These are phyloP conservation scores for Peniophora sp. DNA, from an alignment of 1,284 basidiomycete genomes.

Conservation along the genomic window DNA sequence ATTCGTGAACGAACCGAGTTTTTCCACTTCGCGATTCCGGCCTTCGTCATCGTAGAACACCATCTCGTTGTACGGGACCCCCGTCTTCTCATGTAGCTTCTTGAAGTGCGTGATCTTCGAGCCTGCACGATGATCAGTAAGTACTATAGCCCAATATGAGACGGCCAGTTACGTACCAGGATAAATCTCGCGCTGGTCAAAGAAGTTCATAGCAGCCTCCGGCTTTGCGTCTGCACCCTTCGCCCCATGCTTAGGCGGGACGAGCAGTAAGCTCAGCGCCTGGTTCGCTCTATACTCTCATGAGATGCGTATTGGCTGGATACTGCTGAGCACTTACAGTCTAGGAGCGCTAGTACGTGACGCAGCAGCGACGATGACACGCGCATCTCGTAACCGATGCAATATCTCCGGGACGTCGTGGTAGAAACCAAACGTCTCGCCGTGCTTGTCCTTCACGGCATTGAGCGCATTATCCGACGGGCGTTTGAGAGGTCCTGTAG, in stretches of 20 bases:
- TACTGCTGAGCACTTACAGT: too few species aligned
- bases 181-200: constrained; percentile 81
- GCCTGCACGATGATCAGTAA: constrained; percentile 29
- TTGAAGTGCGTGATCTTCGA: constrained; percentile 81
- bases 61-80: constrained; percentile 81
- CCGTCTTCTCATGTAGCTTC: constrained; percentile 67
- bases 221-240: constrained; percentile 30
- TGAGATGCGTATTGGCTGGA: too few species aligned
- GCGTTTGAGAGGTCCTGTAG: constrained; percentile 53
- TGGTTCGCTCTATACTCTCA: too few species aligned
- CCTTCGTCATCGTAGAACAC: constrained; percentile 83
- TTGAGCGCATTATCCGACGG: constrained; percentile 8
- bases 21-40: constrained; percentile 72
- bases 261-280: constrained; percentile 59
- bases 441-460: constrained; percentile 32
- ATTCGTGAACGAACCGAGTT: constrained; percentile 38
- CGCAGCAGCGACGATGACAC: constrained; percentile 63
- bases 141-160: neutral
- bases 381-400: constrained; percentile 45
- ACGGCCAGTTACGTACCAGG: constrained; percentile 40
- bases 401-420: constrained; percentile 72
- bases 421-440: constrained; percentile 60
- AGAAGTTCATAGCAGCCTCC: constrained; percentile 64
- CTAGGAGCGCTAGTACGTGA: constrained; percentile 71
- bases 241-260: constrained; percentile 40